phyloP scores from a whole-genome alignment of 306 rosid species.

The Quercus parvula region DNA sequence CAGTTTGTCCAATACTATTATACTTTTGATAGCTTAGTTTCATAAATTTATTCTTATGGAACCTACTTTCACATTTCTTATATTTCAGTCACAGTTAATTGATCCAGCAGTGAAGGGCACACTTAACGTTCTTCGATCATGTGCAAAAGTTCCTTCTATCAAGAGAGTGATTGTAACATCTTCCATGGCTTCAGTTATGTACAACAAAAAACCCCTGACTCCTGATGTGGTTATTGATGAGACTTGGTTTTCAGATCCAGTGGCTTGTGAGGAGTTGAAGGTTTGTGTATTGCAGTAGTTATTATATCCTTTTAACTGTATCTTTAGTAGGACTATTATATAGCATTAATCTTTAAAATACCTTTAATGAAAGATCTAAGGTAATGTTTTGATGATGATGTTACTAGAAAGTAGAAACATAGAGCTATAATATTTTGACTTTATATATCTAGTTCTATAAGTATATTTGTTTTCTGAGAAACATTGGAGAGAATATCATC shows the following conservation, averaged over 20 bases:
- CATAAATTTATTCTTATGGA: neutral
- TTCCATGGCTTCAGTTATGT: slow-evolving; percentile 5
- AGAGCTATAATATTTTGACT: no score
- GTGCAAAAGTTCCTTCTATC: slow-evolving; percentile 15
- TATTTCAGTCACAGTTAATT: slow-evolving; percentile 6
- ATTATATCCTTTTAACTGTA: neutral
- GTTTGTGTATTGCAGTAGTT: neutral
- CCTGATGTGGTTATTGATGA: slow-evolving; percentile 25
- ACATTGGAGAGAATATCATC: no score
- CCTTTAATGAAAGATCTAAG: neutral
- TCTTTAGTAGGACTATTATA: neutral
- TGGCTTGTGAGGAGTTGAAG: slow-evolving; percentile 9
- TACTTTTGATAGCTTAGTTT: neutral
- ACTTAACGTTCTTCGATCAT: slow-evolving; percentile 22
- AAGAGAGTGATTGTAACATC: slow-evolving; percentile 27
- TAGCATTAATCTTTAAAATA: neutral
- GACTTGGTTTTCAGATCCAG: slow-evolving; percentile 26
- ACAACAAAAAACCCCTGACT: slow-evolving; percentile 1
- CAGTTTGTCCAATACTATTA: neutral
- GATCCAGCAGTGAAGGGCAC: slow-evolving; percentile 29
- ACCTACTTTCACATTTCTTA: neutral
- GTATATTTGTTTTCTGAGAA: no score
- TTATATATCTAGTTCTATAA: no score
- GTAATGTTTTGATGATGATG: neutral
- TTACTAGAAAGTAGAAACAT: neutral